A percentile compares a stretch with the other conserved stretches of the same genome.
Evolutionary conservation across 2,329 filamentous ascomycete species (phyloP).

Genomic region (Trichophyton mentagrophytes): DNA sequence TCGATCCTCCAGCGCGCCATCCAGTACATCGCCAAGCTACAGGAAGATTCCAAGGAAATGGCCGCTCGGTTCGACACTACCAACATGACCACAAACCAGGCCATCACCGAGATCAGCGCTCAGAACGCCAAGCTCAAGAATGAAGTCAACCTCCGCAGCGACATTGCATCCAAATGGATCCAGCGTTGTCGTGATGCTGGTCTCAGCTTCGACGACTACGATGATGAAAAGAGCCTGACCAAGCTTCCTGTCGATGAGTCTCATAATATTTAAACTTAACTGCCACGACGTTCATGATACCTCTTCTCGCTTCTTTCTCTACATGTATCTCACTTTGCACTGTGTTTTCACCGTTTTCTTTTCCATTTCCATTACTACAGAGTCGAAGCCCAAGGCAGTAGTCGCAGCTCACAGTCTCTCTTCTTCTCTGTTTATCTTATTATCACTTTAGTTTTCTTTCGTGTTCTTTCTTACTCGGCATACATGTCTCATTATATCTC

Average conservation of each 20-base stretch:
- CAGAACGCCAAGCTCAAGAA: constrained; percentile 92
- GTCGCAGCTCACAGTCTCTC: background rate
- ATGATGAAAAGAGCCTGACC: constrained; percentile 31
- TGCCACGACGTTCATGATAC: background rate
- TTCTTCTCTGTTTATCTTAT: background rate
- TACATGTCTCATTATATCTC: background rate
- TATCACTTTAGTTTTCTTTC: background rate
- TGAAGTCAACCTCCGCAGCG: constrained; percentile 75
- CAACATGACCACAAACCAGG: constrained; percentile 34
- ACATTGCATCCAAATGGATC: constrained; percentile 44
- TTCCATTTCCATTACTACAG: background rate
- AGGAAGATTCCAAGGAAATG: constrained; percentile 34
- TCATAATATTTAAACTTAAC: constrained; percentile 4
- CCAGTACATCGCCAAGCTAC: constrained; percentile 79
- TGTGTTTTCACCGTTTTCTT: background rate
- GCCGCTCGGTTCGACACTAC: constrained; percentile 31
- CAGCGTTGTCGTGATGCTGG: constrained; percentile 35
- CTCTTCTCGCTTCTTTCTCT: background rate
- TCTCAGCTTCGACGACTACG: constrained; percentile 38
- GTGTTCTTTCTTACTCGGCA: background rate
- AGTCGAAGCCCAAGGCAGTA: background rate
- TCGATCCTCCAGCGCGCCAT: constrained; percentile 89
- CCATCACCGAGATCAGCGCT: constrained; percentile 71
- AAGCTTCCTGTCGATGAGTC: constrained; percentile 12
- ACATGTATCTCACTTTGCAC: background rate